Conservation (phyloP, 106 monocot genomes). For the Dendrobium catenatum region DNA sequence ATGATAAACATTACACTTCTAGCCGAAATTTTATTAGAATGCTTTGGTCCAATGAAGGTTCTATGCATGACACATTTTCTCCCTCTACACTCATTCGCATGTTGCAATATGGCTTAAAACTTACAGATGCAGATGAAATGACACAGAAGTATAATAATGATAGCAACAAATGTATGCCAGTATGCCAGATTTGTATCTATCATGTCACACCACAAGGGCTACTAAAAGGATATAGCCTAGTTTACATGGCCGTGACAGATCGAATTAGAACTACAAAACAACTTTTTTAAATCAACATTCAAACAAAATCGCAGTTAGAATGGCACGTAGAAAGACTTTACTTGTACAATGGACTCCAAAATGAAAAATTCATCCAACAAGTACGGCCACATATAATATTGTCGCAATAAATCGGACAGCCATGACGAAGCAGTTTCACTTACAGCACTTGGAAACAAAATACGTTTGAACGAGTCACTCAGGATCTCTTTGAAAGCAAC, state of each 20-base stretch:
- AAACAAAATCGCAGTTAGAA: background rate
- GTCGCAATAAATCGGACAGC: background rate
- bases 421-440: slow-evolving; percentile 3
- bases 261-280: background rate
- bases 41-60: background rate
- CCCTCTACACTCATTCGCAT: background rate
- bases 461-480: slow-evolving; percentile 31
- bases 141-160: background rate
- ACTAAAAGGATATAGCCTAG: background rate
- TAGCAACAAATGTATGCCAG: background rate
- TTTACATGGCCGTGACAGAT: background rate
- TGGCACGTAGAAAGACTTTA: background rate
- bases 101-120: background rate
- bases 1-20: background rate
- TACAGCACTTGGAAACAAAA: slow-evolving; percentile 36
- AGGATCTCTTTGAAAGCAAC: slow-evolving; percentile 31
- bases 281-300: background rate
- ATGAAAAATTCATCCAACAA: background rate
- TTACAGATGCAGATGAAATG: background rate
- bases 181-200: background rate
- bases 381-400: background rate
- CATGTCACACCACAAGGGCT: background rate
- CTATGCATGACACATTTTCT: background rate
- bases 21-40: background rate
- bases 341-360: background rate